Percentiles rank a stretch among this genome's conserved stretches.
phyloP scores from a whole-genome alignment of 2,329 filamentous ascomycete species.

The Scedosporium boydii region DNA sequence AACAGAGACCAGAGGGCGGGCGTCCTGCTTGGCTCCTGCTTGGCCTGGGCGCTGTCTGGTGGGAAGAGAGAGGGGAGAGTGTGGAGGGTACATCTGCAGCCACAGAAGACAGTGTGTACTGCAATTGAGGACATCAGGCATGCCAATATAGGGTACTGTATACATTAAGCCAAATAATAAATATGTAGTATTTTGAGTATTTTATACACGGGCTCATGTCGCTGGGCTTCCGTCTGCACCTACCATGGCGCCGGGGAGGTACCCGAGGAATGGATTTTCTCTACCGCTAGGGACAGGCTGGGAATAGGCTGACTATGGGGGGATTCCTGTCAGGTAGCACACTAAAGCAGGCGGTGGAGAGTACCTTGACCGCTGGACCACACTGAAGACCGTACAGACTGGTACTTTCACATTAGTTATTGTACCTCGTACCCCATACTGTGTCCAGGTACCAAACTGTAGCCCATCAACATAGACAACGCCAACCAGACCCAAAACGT shows the following conservation, averaged over 20 bases:
- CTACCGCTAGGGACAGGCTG: background rate
- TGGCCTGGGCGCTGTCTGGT: constrained; percentile 2
- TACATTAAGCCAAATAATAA: background rate
- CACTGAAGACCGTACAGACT: background rate
- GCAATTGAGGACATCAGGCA: background rate
- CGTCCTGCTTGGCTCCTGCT: background rate
- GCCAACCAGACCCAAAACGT: too few species aligned
- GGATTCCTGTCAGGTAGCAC: background rate
- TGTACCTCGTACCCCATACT: too few species aligned
- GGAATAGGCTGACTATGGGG: background rate
- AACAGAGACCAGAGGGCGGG: constrained; percentile 1
- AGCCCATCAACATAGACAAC: too few species aligned
- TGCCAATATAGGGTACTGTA: background rate
- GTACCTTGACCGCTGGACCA: background rate
- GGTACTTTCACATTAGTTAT: background rate
- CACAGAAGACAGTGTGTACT: background rate
- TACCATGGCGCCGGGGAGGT: background rate
- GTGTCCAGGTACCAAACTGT: too few species aligned
- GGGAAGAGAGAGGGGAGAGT: background rate
- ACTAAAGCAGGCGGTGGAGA: background rate
- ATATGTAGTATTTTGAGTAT: background rate
- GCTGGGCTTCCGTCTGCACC: background rate
- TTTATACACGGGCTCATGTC: background rate
- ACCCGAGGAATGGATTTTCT: background rate
- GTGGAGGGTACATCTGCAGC: background rate